These are phyloP conservation scores for Sugiyamaella marilandica DNA, from an alignment of 805 yeast species.

Conservation along the genomic window DNA sequence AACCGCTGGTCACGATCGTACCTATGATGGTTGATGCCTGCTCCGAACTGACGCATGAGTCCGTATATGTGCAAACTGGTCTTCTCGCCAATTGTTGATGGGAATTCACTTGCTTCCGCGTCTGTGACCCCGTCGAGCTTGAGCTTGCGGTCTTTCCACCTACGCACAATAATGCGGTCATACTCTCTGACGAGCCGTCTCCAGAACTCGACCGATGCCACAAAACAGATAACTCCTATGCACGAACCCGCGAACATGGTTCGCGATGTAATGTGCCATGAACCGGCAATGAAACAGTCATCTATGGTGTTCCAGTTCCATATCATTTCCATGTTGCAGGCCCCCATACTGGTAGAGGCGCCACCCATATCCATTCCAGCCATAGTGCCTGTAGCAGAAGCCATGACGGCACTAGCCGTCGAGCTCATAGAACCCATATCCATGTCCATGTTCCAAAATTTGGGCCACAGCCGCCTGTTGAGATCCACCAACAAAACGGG, in stretches of 20 bases:
- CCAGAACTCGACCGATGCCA: slow-evolving; percentile 52
- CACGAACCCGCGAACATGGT: slow-evolving; percentile 73
- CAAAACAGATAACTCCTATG: slow-evolving; percentile 59
- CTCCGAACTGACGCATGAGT: neutral
- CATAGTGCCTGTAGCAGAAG: slow-evolving; percentile 11
- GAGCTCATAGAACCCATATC: slow-evolving; percentile 14
- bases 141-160: slow-evolving; percentile 14
- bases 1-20: neutral
- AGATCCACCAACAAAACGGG: too few species aligned
- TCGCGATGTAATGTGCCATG: slow-evolving; percentile 57
- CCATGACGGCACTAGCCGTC: slow-evolving; percentile 6
- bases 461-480: neutral
- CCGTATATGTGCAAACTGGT: neutral
- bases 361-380: slow-evolving; percentile 15
- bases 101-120: neutral
- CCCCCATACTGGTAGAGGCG: slow-evolving; percentile 21
- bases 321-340: slow-evolving; percentile 46
- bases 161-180: slow-evolving; percentile 28
- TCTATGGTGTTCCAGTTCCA: slow-evolving; percentile 74
- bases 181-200: slow-evolving; percentile 50
- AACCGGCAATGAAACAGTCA: slow-evolving; percentile 55
- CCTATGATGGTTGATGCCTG: neutral
- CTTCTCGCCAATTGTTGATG: neutral
- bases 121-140: neutral
- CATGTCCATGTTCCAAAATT: neutral